A percentile compares a stretch with the other conserved stretches of the same genome.
Conservation (phyloP, 2,329 filamentous ascomycete species). For the Alternaria sp. region DNA sequence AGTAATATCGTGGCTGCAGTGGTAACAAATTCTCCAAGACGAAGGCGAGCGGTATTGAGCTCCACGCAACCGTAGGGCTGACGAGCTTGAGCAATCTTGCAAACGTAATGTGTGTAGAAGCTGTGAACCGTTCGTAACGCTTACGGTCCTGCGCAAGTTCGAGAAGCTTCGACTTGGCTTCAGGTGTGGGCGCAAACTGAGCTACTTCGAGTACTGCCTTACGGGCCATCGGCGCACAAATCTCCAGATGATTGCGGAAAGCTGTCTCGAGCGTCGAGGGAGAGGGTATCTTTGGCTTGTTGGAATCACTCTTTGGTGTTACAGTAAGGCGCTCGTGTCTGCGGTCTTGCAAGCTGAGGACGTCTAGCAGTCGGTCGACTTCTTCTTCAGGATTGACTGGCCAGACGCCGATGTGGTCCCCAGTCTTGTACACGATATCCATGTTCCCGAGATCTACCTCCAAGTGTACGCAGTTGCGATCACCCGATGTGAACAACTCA, state of each 20-base stretch:
- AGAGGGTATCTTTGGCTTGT: conserved; percentile 52
- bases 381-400: conserved; percentile 53
- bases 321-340: conserved; percentile 39
- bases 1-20: conserved; percentile 46
- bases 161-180: conserved; percentile 44
- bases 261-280: conserved; percentile 53
- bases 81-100: conserved; percentile 50
- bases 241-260: conserved; percentile 59
- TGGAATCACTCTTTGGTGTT: conserved; percentile 36
- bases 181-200: conserved; percentile 52
- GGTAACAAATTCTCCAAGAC: conserved; percentile 41
- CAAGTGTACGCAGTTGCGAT: conserved; percentile 55
- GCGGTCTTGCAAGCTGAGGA: conserved; percentile 36
- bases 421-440: conserved; percentile 55
- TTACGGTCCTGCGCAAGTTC: conserved; percentile 46
- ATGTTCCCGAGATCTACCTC: conserved; percentile 52
- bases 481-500: conserved; percentile 49
- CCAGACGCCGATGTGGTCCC: conserved; percentile 56
- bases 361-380: conserved; percentile 45
- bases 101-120: conserved; percentile 50
- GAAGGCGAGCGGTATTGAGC: conserved; percentile 44
- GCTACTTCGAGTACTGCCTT: conserved; percentile 51
- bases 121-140: conserved; percentile 44
- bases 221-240: conserved; percentile 54
- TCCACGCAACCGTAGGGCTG: conserved; percentile 42